A percentile compares a stretch with the other conserved stretches of the same genome.
Conservation (phyloP, 2,329 filamentous ascomycete species). For the Fusarium sp. region DNA sequence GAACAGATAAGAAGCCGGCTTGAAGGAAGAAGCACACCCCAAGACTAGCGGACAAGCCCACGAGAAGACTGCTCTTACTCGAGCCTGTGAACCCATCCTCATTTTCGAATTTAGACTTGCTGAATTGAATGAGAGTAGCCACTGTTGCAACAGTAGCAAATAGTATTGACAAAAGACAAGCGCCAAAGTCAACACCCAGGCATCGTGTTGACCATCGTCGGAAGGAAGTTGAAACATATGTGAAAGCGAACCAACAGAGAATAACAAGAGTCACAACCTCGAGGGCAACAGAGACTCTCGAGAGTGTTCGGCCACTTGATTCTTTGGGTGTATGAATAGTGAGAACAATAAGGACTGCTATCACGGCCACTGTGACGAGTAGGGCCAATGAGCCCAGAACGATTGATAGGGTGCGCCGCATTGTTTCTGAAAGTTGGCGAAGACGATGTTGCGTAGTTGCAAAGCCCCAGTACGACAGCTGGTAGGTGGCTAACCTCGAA, state of each 20-base stretch:
- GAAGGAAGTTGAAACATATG: conserved; percentile 36
- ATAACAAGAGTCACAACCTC: conserved; percentile 41
- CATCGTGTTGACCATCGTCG: conserved; percentile 37
- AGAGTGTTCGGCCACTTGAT: conserved; percentile 37
- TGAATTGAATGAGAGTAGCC: conserved; percentile 52
- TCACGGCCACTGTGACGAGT: conserved; percentile 31
- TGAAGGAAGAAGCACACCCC: conserved; percentile 57
- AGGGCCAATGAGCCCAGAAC: conserved; percentile 33
- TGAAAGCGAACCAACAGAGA: conserved; percentile 47
- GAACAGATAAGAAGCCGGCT: conserved; percentile 56
- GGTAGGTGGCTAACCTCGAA: conserved; percentile 28
- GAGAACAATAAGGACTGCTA: conserved; percentile 34
- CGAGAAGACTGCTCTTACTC: conserved; percentile 47
- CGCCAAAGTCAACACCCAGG: conserved; percentile 38
- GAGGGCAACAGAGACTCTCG: conserved; percentile 41
- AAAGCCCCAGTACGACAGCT: conserved; percentile 12
- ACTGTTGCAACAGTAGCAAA: conserved; percentile 57
- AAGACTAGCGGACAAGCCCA: conserved; percentile 55
- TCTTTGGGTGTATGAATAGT: conserved; percentile 26
- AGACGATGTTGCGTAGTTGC: neutral
- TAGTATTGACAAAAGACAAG: conserved; percentile 51
- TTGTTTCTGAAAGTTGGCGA: conserved; percentile 16
- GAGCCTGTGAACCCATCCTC: conserved; percentile 16
- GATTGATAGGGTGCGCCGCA: conserved; percentile 32
- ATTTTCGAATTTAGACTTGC: conserved; percentile 34